phyloP scores from a whole-genome alignment of 108 stramenopile species.

The Fistulifera pelliculosa region DNA sequence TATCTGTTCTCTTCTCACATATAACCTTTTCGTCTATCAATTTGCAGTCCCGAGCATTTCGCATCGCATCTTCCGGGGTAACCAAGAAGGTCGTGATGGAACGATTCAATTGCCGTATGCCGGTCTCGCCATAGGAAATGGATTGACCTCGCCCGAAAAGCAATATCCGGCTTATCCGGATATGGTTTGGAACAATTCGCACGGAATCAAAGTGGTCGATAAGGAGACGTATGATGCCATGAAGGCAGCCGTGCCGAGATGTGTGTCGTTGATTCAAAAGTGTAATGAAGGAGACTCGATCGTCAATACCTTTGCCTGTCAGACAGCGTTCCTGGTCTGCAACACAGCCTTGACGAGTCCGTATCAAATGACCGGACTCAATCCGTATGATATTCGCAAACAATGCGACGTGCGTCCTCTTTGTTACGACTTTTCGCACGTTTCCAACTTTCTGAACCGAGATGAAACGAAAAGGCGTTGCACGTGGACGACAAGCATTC shows the following conservation, averaged over 20 bases:
- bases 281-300: constrained; percentile 64
- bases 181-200: constrained; percentile 90
- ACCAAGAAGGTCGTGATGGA: constrained; percentile 40
- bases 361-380: constrained; percentile 81
- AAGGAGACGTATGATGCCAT: constrained; percentile 66
- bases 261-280: constrained; percentile 63
- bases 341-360: constrained; percentile 73
- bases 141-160: constrained; percentile 83
- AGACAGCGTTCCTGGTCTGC: constrained; percentile 69
- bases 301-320: constrained; percentile 64
- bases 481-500: constrained; percentile 53
- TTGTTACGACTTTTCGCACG: constrained; percentile 90
- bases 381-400: constrained; percentile 94
- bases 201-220: constrained; percentile 72
- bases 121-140: constrained; percentile 94
- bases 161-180: constrained; percentile 83
- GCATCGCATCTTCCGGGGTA: constrained; percentile 48
- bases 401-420: constrained; percentile 69
- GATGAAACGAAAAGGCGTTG: constrained; percentile 70
- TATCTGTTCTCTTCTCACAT: too few species aligned
- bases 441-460: constrained; percentile 77
- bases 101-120: constrained; percentile 58
- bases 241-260: constrained; percentile 63
- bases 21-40: too few species aligned
- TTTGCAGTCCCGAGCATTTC: constrained; percentile 9